A percentile compares a stretch with the other conserved stretches of the same genome.
These are phyloP conservation scores for Cicer chorassanicum DNA, from an alignment of 306 rosid species.

Conservation along the genomic window DNA sequence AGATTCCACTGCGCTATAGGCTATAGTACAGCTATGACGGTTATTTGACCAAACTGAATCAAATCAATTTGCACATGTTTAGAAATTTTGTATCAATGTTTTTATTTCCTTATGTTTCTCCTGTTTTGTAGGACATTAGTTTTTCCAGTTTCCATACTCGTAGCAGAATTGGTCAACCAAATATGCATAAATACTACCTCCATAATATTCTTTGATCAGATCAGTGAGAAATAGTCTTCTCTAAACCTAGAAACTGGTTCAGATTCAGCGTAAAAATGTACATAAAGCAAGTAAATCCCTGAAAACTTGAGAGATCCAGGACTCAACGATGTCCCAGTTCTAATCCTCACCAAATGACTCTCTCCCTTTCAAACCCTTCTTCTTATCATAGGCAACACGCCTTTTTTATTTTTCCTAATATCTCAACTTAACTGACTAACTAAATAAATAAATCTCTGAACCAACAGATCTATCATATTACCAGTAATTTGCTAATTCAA, in stretches of 20 bases:
- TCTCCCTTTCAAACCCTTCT: not conserved
- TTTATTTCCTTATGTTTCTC: not conserved
- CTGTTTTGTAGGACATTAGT: not conserved
- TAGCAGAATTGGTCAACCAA: not conserved
- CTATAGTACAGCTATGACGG: too few species aligned
- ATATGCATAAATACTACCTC: not conserved
- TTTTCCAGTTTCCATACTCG: not conserved
- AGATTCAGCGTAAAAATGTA: not conserved
- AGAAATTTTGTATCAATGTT: not conserved
- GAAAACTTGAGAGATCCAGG: not conserved
- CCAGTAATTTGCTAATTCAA: slow-evolving; percentile 14
- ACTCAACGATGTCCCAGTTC: not conserved
- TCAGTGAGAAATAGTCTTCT: not conserved
- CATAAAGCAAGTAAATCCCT: not conserved
- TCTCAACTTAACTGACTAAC: not conserved
- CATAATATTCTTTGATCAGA: not conserved
- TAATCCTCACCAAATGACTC: slow-evolving; percentile 8
- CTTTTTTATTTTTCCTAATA: not conserved
- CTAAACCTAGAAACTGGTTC: not conserved
- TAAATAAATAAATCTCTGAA: not conserved
- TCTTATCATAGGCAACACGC: not conserved
- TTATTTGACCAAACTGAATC: not conserved
- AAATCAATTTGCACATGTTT: not conserved
- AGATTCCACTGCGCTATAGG: too few species aligned
- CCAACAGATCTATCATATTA: not conserved